Base-by-base conservation (phyloP, 352 stramenopile genomes). In the Phytophthora megakarya region DNA sequence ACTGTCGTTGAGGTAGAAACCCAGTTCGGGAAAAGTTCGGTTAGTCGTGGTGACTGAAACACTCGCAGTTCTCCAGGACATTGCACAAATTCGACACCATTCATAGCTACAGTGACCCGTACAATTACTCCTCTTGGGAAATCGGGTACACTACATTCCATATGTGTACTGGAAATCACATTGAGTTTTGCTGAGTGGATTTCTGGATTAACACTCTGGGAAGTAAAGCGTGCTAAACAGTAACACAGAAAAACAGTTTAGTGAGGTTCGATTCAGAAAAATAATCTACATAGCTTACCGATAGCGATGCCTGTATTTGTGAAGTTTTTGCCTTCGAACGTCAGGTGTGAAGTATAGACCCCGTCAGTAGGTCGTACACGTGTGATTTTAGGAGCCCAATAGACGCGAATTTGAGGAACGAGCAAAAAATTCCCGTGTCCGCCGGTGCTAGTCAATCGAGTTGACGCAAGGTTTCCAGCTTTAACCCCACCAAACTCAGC, bases 111-210 rank as follows among this genome's bases (percentile, higher is more conserved):
- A 3, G 58, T 65, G n/a, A 85, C 72, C 3, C 68, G 67, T 6
- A 92, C 79, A 2, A 82, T 37, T 0, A 78, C 75, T 15, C 80
- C 80, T 6, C 77, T 61, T 0, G 80, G 73, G 21, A 89, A 92
- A 23, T 92, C 83, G 0, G 83, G 83, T 1, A 87, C 74, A n/a
- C 39, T 54, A 22, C 76, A 88, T 35, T 86, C 73, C 73, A 92
- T 86, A 0, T 61, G 65, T 8, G 79, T 61, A 54, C 59, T 66
- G 2, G 78, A 88, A 2, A 83, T 38, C 1, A 90, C 65, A 1
- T 26, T n/a, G 8, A 90, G 52, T 11, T 40, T 66, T 9, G 64
- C 68, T 6, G 61, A 75, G 10, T 75, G 75, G 1, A 82, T 55
- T 26, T 89, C 66, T 2, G 49, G 56, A 1, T 67, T 46, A n/a